Evolutionary conservation across 192 early-diverging fungal genomes (phyloP), one percentile per base, ranked within the genome.

Genomic region (Rhizophagus sp.): DNA sequence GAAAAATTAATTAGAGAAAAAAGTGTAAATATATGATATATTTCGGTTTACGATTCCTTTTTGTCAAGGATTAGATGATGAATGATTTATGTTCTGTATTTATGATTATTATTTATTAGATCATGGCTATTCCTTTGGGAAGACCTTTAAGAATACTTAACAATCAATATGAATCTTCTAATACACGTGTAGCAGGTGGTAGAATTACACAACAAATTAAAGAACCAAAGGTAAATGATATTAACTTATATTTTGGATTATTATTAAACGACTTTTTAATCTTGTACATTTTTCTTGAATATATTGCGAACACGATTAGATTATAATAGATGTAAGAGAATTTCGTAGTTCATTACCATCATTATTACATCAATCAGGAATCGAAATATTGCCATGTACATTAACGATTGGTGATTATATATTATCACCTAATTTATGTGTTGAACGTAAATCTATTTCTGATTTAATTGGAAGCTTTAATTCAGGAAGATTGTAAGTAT

Each of bases 331-430:
- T 82, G 87, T 94, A 75, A 92, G 98, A 76, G 98, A 99, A 82
- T 97, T 99, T 80, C 88, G 96, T 17, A 93, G 95, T 39, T 92
- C 96, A 7, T 80, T 99, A n/a, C 97, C 98, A 2, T 90, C 93
- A 2, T 88, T 96, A 39, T 82, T 99, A 2, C 95, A 97, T 78
- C 88, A 92, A 25, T 88, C 90, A 24, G 90, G 94, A 12, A 89
- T 97, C 80, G 82, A 86, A 13, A 84, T 99, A 9, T 79, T 90
- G 22, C 95, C 96, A 22, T 93, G 92, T 79, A 99, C 97, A 1
- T 84, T 99, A 8, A 90, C 91, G 80, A 92, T 99, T 0, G 98
- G 97, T 61, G 98, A 99, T 85, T 99, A 98, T 81, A 90, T 99
- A 12, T 84, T 99, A 15, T 91, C 92, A 50, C 93, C 96, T 34